Conservation (phyloP, 1,284 basidiomycete genomes). For the Boletus sp. region DNA sequence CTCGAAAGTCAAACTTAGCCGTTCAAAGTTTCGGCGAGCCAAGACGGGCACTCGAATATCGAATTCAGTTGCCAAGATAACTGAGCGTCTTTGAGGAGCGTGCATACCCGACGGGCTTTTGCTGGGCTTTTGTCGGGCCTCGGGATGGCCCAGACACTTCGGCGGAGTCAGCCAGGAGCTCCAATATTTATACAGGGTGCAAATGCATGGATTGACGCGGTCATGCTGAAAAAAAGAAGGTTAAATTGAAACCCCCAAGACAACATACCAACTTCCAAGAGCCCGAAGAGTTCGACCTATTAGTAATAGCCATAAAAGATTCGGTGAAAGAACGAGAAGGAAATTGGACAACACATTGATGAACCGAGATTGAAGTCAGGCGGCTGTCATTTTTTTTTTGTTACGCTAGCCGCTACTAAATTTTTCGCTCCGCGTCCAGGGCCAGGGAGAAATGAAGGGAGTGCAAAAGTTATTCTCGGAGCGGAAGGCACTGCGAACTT, state of each 20-base stretch:
- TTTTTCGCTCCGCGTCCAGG: constrained; percentile 4
- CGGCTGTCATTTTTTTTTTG: constrained; percentile 9
- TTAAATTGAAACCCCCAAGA: neutral
- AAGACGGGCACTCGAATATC: neutral
- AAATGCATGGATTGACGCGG: neutral
- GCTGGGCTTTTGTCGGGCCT: neutral
- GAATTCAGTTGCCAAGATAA: constrained; percentile 12
- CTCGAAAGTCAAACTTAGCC: constrained; percentile 5
- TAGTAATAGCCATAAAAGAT: neutral
- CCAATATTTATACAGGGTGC: neutral
- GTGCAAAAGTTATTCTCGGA: neutral
- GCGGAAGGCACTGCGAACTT: neutral
- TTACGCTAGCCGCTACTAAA: constrained; percentile 1
- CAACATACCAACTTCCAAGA: neutral
- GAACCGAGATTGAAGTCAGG: constrained; percentile 5
- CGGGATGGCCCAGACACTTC: neutral
- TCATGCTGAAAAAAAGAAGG: neutral
- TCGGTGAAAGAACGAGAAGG: neutral
- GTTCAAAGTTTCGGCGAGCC: constrained; percentile 16
- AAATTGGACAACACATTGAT: neutral
- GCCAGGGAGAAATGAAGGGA: neutral
- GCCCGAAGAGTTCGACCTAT: neutral
- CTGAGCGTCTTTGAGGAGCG: neutral
- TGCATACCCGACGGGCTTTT: constrained; percentile 12
- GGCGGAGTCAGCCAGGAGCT: neutral